Evolutionary conservation across 1,284 basidiomycete genomes (phyloP), one percentile per base, ranked within the genome.

Genomic region (Chalciporus sp.): DNA sequence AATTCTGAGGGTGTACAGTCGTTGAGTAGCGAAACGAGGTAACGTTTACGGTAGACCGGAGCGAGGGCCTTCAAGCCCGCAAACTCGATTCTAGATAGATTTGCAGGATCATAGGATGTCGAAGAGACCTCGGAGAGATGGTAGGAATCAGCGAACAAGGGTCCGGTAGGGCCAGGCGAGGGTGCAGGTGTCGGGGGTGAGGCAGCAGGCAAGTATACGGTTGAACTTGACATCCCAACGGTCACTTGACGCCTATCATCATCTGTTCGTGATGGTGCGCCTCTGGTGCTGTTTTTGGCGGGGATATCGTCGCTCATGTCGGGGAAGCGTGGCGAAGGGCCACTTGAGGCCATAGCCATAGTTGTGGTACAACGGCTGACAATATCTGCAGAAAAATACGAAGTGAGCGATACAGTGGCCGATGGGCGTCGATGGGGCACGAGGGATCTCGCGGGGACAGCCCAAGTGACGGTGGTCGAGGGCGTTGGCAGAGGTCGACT

Each of bases 1-100:
- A 97, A 85, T 64, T 97, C 93, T 9, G 84, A 76, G 2, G 88
- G 80, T 2, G 83, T 81, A 61, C 92, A 87, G 43, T 85, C 78
- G 41, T 76, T 71, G 8, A 94, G 76, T 40, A 95, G 73, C 1
- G 82, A 71, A 14, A 80, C 67, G 41, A 95, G 81, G 60, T 87
- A 85, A 40, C 79, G 75, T 58, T 81, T 81, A 26, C 90, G 82
- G 8, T 76, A 68, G 19, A 73, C 52, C 4, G 78, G 70, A 11
- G 69, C 71, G 5, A 72, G 63, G 27, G 64, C 61, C 12, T 61
- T 65, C 40, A 79, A 72, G 35, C 63, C 59, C 20, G 73, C 62
- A 44, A 79, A 78, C 41, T 72, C 70, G 45, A 68, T 64, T 47
- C 65, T 70, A 33, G 70, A 66, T 42, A 66, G 56, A 65, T 63